Evolutionary conservation across 2,329 filamentous ascomycete species (phyloP).

Genomic region (Periconia sp.): DNA sequence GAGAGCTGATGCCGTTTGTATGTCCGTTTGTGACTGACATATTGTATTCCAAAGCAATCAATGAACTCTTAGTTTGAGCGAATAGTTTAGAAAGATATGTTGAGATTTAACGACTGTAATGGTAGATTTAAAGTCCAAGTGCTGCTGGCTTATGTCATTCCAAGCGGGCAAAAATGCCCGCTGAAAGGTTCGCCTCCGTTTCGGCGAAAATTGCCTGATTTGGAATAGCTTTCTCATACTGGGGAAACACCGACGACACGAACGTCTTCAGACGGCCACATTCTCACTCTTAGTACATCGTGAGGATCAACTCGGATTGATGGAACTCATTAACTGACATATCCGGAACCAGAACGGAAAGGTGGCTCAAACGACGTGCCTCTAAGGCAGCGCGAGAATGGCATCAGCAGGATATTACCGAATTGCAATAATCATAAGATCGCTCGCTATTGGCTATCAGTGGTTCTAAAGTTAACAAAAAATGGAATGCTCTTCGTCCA

Average conservation of each 20-base stretch:
- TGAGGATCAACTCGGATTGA: too few relatives aligned
- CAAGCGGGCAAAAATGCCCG: conserved; percentile 2
- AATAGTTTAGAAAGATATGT: not conserved
- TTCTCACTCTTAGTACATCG: too few relatives aligned
- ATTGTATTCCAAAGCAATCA: not conserved
- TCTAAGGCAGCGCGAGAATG: too few relatives aligned
- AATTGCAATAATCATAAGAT: not conserved
- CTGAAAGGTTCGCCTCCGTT: not conserved
- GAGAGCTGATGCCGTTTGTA: conserved; percentile 4
- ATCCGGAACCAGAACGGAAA: not conserved
- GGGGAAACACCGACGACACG: too few relatives aligned
- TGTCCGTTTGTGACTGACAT: conserved; percentile 1
- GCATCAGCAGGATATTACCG: not conserved
- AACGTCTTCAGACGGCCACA: too few relatives aligned
- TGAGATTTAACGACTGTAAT: not conserved
- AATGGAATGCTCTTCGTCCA: not conserved
- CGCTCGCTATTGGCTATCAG: not conserved
- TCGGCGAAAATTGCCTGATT: too few relatives aligned
- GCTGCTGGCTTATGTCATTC: not conserved
- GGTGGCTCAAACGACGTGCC: too few relatives aligned
- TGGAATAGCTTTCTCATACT: too few relatives aligned
- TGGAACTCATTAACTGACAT: not conserved
- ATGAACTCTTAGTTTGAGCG: not conserved
- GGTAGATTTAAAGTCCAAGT: not conserved
- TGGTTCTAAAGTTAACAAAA: not conserved